A percentile compares a stretch with the other conserved stretches of the same genome.
Conservation (phyloP, 768 basidiomycete species). For the Hericium erinaceus region DNA sequence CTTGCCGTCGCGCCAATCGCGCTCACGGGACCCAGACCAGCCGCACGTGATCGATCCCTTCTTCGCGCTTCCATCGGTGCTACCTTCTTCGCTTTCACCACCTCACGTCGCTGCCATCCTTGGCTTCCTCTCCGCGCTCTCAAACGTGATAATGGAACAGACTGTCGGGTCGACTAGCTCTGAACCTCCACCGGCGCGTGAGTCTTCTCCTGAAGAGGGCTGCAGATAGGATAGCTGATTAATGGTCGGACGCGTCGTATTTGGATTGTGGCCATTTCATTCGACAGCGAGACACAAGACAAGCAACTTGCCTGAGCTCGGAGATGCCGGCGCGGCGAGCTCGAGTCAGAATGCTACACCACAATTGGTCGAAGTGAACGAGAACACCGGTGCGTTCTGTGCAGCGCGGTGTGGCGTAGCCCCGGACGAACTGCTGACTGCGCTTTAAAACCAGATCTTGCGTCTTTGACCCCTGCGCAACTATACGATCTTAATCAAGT, state of each 20-base stretch:
- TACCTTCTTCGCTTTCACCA: background rate
- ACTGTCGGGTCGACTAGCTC: background rate
- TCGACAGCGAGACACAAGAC: conserved; percentile 16
- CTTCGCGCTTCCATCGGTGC: background rate
- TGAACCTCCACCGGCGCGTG: too few relatives aligned
- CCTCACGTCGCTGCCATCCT: background rate
- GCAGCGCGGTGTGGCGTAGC: background rate
- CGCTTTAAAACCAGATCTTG: conserved; percentile 20
- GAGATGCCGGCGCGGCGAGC: conserved; percentile 1
- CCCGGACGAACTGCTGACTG: background rate
- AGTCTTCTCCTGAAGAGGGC: background rate
- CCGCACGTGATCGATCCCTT: background rate
- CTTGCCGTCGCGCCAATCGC: background rate
- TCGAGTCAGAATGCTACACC: background rate
- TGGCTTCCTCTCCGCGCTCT: background rate
- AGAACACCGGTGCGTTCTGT: conserved; percentile 12
- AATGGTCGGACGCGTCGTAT: background rate
- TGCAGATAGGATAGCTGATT: background rate
- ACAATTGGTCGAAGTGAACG: background rate
- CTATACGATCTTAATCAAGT: conserved; percentile 35
- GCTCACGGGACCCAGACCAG: background rate
- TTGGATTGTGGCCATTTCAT: background rate
- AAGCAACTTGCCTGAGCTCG: conserved; percentile 17
- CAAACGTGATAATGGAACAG: background rate
- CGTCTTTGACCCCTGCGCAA: conserved; percentile 23